Evolutionary conservation across 2,329 filamentous ascomycete species (phyloP).

Genomic region (Penicillium digitatum): DNA sequence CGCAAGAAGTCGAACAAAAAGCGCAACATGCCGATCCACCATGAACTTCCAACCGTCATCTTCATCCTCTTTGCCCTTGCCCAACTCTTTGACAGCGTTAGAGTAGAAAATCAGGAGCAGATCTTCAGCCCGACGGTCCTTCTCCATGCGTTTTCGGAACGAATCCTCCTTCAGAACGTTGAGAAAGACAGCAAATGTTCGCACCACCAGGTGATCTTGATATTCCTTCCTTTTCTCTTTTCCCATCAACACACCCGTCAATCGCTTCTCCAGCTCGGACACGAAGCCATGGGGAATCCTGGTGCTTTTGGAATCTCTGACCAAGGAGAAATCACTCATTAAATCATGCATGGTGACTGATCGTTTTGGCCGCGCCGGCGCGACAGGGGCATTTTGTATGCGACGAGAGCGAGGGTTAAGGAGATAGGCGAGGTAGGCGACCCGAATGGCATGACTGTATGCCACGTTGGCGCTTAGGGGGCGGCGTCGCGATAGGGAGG

Average conservation of each 20-base stretch:
- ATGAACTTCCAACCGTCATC: conserved; percentile 89
- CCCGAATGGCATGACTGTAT: conserved; percentile 84
- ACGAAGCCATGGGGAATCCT: conserved; percentile 69
- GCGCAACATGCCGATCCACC: conserved; percentile 88
- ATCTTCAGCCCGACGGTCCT: conserved; percentile 88
- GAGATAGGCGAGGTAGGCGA: conserved; percentile 87
- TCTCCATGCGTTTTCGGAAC: conserved; percentile 88
- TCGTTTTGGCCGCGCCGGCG: conserved; percentile 63
- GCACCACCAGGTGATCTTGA: conserved; percentile 83
- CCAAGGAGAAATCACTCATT: conserved; percentile 76
- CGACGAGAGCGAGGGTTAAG: conserved; percentile 85
- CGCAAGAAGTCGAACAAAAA: conserved; percentile 84
- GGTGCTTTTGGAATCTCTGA: conserved; percentile 65
- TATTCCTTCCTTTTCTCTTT: conserved; percentile 82
- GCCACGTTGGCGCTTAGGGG: conserved; percentile 65
- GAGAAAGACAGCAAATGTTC: conserved; percentile 90
- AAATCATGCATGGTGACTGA: conserved; percentile 74
- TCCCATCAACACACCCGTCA: conserved; percentile 75
- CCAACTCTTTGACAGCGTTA: conserved; percentile 83
- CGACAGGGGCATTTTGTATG: conserved; percentile 72
- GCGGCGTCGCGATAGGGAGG: conserved; percentile 42
- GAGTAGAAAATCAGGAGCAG: conserved; percentile 95
- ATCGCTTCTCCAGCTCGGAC: conserved; percentile 67
- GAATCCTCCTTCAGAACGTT: conserved; percentile 85
- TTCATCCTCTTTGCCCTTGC: conserved; percentile 68